Percentiles rank a stretch among this genome's conserved stretches.
Conservation (phyloP, 768 basidiomycete species). For the Naganishia antarctica region DNA sequence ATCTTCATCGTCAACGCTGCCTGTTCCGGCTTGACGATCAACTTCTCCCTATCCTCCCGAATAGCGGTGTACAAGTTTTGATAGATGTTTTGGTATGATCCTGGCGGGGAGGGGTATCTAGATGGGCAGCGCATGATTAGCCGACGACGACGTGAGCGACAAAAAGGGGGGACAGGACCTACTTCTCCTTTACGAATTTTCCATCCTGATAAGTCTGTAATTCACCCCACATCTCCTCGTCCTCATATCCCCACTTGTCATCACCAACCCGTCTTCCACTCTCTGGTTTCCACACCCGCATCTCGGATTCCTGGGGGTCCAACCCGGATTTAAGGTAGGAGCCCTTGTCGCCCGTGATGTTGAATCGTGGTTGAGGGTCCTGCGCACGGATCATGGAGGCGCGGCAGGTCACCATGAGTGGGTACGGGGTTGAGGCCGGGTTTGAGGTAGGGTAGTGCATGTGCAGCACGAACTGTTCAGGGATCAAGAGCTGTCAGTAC, state of each 20-base stretch:
- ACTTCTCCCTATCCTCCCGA: slow-evolving; percentile 48
- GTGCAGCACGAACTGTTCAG: slow-evolving; percentile 42
- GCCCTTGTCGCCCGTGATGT: slow-evolving; percentile 67
- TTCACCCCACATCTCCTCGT: slow-evolving; percentile 27
- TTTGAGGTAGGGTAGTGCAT: slow-evolving; percentile 41
- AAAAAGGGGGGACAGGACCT: slow-evolving; percentile 9
- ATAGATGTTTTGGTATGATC: slow-evolving; percentile 40
- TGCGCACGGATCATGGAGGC: slow-evolving; percentile 67
- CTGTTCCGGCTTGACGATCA: slow-evolving; percentile 68
- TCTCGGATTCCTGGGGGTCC: slow-evolving; percentile 73
- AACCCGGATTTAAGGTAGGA: slow-evolving; percentile 70
- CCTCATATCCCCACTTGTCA: slow-evolving; percentile 25
- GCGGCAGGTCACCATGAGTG: slow-evolving; percentile 64
- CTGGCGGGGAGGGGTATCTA: slow-evolving; percentile 32
- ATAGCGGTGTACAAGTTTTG: slow-evolving; percentile 40
- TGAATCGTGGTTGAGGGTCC: slow-evolving; percentile 64
- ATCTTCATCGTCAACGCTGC: slow-evolving; percentile 68
- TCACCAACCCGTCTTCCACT: slow-evolving; percentile 21
- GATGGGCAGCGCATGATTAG: too few species aligned
- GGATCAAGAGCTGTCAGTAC: slow-evolving; percentile 53
- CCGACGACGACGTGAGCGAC: not conserved
- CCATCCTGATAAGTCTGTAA: slow-evolving; percentile 69
- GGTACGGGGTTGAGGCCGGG: slow-evolving; percentile 40
- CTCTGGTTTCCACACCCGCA: slow-evolving; percentile 50
- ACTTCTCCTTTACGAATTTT: slow-evolving; percentile 51